phyloP scores from a whole-genome alignment of 495 filamentous ascomycete species.

The Penicillium parvum region DNA sequence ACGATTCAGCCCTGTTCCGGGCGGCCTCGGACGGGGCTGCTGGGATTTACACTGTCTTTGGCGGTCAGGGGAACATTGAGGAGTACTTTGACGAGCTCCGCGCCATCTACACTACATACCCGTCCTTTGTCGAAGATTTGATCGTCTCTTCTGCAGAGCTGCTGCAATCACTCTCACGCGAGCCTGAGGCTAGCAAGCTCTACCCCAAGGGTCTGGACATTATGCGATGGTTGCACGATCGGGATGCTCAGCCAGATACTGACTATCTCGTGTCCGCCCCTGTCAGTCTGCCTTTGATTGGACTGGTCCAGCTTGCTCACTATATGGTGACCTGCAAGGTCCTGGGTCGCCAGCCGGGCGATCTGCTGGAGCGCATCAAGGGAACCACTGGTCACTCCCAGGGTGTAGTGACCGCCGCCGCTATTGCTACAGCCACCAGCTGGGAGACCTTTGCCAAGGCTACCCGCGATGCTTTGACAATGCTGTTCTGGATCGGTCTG shows the following conservation, averaged over 20 bases:
- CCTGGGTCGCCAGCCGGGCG: slow-evolving; percentile 78
- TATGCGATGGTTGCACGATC: slow-evolving; percentile 83
- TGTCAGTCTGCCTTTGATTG: slow-evolving; percentile 95
- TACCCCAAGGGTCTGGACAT: slow-evolving; percentile 95
- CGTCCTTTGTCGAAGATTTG: slow-evolving; percentile 81
- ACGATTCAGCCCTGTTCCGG: slow-evolving; percentile 88
- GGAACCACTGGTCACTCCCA: slow-evolving; percentile 97
- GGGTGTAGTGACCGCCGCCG: slow-evolving; percentile 90
- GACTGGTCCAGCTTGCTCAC: slow-evolving; percentile 89
- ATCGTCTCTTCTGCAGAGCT: slow-evolving; percentile 73
- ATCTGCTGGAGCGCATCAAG: slow-evolving; percentile 71
- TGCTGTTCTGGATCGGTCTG: slow-evolving; percentile 99
- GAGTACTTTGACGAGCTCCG: slow-evolving; percentile 98
- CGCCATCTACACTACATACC: slow-evolving; percentile 84
- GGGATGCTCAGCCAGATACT: slow-evolving; percentile 82
- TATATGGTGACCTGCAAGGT: slow-evolving; percentile 90
- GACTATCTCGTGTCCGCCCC: slow-evolving; percentile 97
- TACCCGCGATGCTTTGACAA: slow-evolving; percentile 72
- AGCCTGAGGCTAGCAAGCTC: slow-evolving; percentile 85
- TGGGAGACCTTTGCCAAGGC: slow-evolving; percentile 87
- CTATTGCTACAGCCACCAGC: slow-evolving; percentile 75
- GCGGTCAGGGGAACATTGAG: slow-evolving; percentile 98
- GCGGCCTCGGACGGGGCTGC: slow-evolving; percentile 77
- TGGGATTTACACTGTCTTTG: slow-evolving; percentile 85
- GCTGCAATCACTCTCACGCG: slow-evolving; percentile 75